These are phyloP conservation scores for Paraphaeosphaeria sporulosa DNA, from an alignment of 2,329 filamentous ascomycete species.

Conservation along the genomic window DNA sequence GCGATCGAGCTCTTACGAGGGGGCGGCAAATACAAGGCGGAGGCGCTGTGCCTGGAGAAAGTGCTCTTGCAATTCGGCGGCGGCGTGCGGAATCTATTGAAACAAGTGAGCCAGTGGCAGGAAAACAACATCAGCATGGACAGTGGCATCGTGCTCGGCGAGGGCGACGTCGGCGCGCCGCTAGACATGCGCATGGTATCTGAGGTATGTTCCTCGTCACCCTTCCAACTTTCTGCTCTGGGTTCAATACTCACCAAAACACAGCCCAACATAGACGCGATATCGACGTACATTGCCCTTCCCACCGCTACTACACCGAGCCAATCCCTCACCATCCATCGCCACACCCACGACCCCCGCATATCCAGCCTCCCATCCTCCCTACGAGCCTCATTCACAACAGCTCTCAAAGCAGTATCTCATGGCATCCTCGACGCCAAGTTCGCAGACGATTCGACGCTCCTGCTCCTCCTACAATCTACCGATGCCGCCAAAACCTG, in stretches of 20 bases:
- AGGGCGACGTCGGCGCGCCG: conserved; percentile 40
- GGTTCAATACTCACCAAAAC: not conserved
- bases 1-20: conserved; percentile 48
- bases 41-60: conserved; percentile 51
- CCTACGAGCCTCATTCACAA: conserved; percentile 54
- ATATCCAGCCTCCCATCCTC: conserved; percentile 48
- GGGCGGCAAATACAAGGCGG: conserved; percentile 53
- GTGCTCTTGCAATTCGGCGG: conserved; percentile 42
- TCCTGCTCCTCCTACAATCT: conserved; percentile 66
- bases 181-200: conserved; percentile 67
- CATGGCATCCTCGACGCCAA: conserved; percentile 67
- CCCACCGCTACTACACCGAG: conserved; percentile 5
- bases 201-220: conserved; percentile 48
- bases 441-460: conserved; percentile 68
- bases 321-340: conserved; percentile 37
- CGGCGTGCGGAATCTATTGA: conserved; percentile 42
- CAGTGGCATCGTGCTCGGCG: conserved; percentile 65
- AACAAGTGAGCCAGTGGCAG: conserved; percentile 54
- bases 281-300: not conserved
- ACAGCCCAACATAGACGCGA: not conserved
- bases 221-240: not conserved
- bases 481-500: conserved; percentile 17
- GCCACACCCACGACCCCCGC: conserved; percentile 48
- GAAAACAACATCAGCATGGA: conserved; percentile 68
- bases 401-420: conserved; percentile 57